These are phyloP conservation scores for Piromyces finnis DNA, from an alignment of 192 early-diverging fungal genomes.

Conservation along the genomic window DNA sequence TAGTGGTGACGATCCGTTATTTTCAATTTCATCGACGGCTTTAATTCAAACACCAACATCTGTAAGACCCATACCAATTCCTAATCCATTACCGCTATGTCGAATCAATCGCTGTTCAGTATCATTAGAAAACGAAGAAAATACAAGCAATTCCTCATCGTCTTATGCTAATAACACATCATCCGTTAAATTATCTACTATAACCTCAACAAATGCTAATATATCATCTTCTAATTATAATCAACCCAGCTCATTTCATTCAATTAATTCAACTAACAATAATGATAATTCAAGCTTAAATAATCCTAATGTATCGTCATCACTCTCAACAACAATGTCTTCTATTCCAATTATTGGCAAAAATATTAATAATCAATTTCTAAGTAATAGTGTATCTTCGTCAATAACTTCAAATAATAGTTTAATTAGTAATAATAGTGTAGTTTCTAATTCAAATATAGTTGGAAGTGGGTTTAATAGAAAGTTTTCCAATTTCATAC, in stretches of 20 bases:
- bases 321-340: neutral
- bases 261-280: neutral
- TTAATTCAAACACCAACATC: neutral
- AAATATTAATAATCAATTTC: neutral
- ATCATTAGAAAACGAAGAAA: neutral
- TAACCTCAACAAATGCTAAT: neutral
- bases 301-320: neutral
- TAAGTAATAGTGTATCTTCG: neutral
- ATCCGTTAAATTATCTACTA: neutral
- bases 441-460: neutral
- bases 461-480: neutral
- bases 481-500: neutral
- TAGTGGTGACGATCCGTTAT: neutral
- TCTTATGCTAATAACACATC: neutral
- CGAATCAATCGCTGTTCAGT: neutral
- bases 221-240: too few relatives aligned
- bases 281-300: neutral
- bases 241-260: neutral
- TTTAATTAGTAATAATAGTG: neutral
- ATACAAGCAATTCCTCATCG: neutral
- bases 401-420: neutral
- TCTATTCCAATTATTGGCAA: neutral
- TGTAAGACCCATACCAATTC: neutral
- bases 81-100: neutral
- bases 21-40: neutral